phyloP scores from a whole-genome alignment of 2,329 filamentous ascomycete species.

The Stachybotrys elegans region DNA sequence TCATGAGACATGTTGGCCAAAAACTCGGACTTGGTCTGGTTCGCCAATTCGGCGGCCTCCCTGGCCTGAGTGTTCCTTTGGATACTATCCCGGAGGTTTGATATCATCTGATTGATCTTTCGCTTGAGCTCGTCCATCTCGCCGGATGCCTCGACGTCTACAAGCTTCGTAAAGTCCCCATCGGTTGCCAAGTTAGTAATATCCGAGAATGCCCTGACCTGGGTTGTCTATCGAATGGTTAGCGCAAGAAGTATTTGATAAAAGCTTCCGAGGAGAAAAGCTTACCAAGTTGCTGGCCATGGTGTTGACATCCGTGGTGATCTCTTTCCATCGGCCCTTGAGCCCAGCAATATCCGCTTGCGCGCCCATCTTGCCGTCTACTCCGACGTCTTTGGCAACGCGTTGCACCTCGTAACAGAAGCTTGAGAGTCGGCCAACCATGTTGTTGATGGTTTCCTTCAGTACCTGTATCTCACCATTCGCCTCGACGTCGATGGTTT shows the following conservation, averaged over 20 bases:
- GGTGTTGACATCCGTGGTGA: slow-evolving; percentile 93
- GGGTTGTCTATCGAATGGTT: slow-evolving; percentile 65
- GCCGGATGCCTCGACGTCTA: slow-evolving; percentile 94
- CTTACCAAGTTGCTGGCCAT: slow-evolving; percentile 67
- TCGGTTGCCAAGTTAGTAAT: slow-evolving; percentile 98
- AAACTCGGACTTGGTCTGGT: slow-evolving; percentile 98
- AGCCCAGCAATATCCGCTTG: slow-evolving; percentile 93
- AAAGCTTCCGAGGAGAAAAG: not conserved
- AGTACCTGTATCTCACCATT: slow-evolving; percentile 91
- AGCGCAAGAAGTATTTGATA: slow-evolving; percentile 15
- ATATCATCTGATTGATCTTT: slow-evolving; percentile 99
- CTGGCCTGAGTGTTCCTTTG: slow-evolving; percentile 93
- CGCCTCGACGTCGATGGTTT: slow-evolving; percentile 91
- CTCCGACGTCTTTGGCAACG: slow-evolving; percentile 92
- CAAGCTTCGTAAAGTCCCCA: slow-evolving; percentile 93
- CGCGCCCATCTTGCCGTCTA: slow-evolving; percentile 97
- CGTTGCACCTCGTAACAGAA: slow-evolving; percentile 96
- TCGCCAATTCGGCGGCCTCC: slow-evolving; percentile 92
- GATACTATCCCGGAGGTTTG: slow-evolving; percentile 90
- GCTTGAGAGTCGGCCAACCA: slow-evolving; percentile 91
- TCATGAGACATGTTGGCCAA: slow-evolving; percentile 99
- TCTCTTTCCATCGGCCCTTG: slow-evolving; percentile 95
- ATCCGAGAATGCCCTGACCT: slow-evolving; percentile 95
- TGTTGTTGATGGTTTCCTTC: slow-evolving; percentile 97
- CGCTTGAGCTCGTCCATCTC: slow-evolving; percentile 99